Conservation (phyloP, 2,329 filamentous ascomycete species). For the Rhynchosporium graminicola region DNA sequence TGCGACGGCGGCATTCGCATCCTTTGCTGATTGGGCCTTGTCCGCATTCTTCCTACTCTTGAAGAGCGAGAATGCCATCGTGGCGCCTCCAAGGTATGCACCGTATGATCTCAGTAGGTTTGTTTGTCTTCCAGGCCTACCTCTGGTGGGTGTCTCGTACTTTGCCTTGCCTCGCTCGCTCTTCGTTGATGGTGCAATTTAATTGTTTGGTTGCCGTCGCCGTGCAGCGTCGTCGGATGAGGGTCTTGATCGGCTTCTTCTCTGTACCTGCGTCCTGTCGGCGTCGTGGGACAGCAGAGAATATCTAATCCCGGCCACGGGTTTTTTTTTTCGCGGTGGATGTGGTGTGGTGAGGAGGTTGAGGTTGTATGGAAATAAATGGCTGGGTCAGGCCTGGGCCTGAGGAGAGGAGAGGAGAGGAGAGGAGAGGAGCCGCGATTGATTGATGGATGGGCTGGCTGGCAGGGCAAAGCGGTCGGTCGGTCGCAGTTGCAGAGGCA, state of each 20-base stretch:
- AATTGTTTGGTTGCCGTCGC: constrained; percentile 15
- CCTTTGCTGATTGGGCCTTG: constrained; percentile 46
- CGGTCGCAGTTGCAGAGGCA: constrained; percentile 7
- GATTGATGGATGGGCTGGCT: not conserved
- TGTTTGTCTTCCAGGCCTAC: not conserved
- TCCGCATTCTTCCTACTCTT: constrained; percentile 79
- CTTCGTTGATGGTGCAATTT: constrained; percentile 1
- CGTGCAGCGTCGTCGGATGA: not conserved
- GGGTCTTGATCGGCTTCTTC: constrained; percentile 11
- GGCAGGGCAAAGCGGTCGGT: not conserved
- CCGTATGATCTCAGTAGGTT: constrained; percentile 16
- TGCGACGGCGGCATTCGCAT: constrained; percentile 27
- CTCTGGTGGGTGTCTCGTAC: not conserved
- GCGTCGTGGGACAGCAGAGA: constrained; percentile 14
- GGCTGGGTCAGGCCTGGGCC: not conserved
- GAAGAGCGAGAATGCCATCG: constrained; percentile 75
- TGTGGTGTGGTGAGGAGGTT: constrained; percentile 8
- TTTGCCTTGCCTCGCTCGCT: not conserved
- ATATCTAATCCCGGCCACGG: constrained; percentile 11
- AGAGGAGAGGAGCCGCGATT: constrained; percentile 8
- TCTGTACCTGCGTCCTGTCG: constrained; percentile 2
- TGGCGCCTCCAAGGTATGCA: constrained; percentile 38
- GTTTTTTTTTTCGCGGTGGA: constrained; percentile 9
- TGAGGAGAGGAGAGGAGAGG: not conserved
- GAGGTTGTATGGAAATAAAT: constrained; percentile 12